These are phyloP conservation scores for Oryza glumipatula DNA, from an alignment of 176 grass and related monocot species.

Conservation along the genomic window DNA sequence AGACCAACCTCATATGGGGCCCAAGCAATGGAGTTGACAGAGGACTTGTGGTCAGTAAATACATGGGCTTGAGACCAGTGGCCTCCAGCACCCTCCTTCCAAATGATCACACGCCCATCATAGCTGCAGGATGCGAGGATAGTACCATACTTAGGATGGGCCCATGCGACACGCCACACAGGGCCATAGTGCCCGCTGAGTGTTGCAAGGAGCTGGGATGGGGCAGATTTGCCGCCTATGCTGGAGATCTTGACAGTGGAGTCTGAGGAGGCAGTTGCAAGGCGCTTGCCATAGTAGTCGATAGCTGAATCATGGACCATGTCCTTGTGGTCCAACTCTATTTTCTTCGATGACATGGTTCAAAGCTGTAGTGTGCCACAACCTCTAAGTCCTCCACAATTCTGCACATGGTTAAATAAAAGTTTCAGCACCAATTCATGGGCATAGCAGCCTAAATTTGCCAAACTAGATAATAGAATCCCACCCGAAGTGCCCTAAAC, in stretches of 20 bases:
- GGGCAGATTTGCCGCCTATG: slow-evolving; percentile 8
- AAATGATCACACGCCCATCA: slow-evolving; percentile 51
- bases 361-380: background rate
- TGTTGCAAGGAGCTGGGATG: slow-evolving; percentile 49
- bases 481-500: background rate
- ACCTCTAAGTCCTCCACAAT: background rate
- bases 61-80: slow-evolving; percentile 51
- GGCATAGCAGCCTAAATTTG: background rate
- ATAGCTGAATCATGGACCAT: slow-evolving; percentile 50
- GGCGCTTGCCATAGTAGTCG: slow-evolving; percentile 57
- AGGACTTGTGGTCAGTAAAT: slow-evolving; percentile 50
- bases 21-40: slow-evolving; percentile 53
- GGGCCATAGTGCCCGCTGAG: slow-evolving; percentile 49
- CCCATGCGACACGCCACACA: slow-evolving; percentile 52
- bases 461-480: background rate
- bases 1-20: slow-evolving; percentile 52
- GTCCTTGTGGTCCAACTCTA: slow-evolving; percentile 54
- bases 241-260: slow-evolving; percentile 37
- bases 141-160: slow-evolving; percentile 55
- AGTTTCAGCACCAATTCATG: background rate
- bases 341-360: slow-evolving; percentile 51
- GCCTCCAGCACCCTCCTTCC: slow-evolving; percentile 38
- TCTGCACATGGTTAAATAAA: background rate
- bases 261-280: slow-evolving; percentile 50
- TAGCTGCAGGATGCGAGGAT: slow-evolving; percentile 53